Conservation (phyloP, 2,329 filamentous ascomycete genomes). For the Diatrype stigma region DNA sequence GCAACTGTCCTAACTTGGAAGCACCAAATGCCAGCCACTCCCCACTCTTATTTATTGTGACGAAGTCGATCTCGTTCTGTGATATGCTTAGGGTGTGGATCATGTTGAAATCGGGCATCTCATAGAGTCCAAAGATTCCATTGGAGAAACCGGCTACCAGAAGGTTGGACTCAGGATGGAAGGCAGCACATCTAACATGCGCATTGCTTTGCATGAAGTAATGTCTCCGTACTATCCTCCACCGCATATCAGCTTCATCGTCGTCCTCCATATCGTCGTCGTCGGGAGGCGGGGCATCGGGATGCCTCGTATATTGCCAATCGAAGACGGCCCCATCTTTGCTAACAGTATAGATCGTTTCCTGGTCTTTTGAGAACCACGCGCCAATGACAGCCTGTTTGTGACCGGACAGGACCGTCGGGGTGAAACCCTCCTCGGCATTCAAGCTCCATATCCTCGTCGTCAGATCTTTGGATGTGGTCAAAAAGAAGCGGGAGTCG, state of each 20-base stretch:
- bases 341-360: constrained; percentile 92
- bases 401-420: constrained; percentile 87
- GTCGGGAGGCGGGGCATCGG: constrained; percentile 48
- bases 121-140: constrained; percentile 88
- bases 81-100: constrained; percentile 93
- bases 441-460: constrained; percentile 93
- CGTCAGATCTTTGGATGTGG: constrained; percentile 85
- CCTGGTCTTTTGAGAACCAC: constrained; percentile 95
- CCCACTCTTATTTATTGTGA: constrained; percentile 88
- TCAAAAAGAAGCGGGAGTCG: constrained; percentile 94
- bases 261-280: constrained; percentile 58
- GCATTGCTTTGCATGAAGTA: constrained; percentile 93
- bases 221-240: constrained; percentile 86
- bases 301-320: constrained; percentile 75
- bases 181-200: constrained; percentile 84
- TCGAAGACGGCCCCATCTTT: constrained; percentile 95
- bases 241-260: constrained; percentile 67
- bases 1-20: constrained; percentile 88
- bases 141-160: constrained; percentile 96
- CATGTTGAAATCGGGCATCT: constrained; percentile 91
- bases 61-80: constrained; percentile 92
- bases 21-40: constrained; percentile 98
- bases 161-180: constrained; percentile 81
- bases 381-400: constrained; percentile 86
- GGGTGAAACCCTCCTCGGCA: constrained; percentile 79